Evolutionary conservation across 2,329 filamentous ascomycete genomes (phyloP).

Genomic region (Claviceps humidiphila): DNA sequence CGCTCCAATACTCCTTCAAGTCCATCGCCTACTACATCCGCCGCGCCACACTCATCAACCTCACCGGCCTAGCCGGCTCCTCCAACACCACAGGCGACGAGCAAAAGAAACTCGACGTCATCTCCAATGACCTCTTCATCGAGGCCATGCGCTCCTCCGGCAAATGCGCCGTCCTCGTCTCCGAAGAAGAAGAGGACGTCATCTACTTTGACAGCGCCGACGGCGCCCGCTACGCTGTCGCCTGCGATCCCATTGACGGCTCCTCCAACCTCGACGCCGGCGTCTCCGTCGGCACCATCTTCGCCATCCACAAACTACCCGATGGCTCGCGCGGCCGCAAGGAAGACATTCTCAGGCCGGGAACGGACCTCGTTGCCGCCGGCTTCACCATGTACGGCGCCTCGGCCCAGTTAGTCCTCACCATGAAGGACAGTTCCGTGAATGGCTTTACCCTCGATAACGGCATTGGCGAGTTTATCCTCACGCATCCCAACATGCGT

Average conservation of each 20-base stretch:
- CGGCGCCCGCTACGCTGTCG: conserved; percentile 81
- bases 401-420: conserved; percentile 90
- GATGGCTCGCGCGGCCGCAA: conserved; percentile 61
- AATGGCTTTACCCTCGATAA: conserved; percentile 98
- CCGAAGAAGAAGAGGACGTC: conserved; percentile 89
- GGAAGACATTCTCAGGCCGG: conserved; percentile 79
- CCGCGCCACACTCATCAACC: conserved; percentile 85
- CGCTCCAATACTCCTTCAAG: conserved; percentile 98
- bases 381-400: conserved; percentile 99
- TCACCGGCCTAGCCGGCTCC: conserved; percentile 86
- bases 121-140: conserved; percentile 96
- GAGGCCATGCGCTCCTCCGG: conserved; percentile 87
- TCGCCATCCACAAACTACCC: conserved; percentile 80
- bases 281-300: conserved; percentile 96
- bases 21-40: conserved; percentile 99
- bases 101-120: conserved; percentile 99
- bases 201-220: conserved; percentile 71
- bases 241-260: conserved; percentile 95
- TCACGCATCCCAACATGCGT: conserved; percentile 89
- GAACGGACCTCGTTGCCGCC: conserved; percentile 79
- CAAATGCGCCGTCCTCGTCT: conserved; percentile 85
- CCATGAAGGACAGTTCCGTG: conserved; percentile 82
- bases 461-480: conserved; percentile 94
- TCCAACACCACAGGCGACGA: conserved; percentile 94
- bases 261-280: conserved; percentile 95